Evolutionary conservation across 2,329 filamentous ascomycete species (phyloP), one percentile per base, ranked within the genome.

Genomic region (Fusarium clavum): DNA sequence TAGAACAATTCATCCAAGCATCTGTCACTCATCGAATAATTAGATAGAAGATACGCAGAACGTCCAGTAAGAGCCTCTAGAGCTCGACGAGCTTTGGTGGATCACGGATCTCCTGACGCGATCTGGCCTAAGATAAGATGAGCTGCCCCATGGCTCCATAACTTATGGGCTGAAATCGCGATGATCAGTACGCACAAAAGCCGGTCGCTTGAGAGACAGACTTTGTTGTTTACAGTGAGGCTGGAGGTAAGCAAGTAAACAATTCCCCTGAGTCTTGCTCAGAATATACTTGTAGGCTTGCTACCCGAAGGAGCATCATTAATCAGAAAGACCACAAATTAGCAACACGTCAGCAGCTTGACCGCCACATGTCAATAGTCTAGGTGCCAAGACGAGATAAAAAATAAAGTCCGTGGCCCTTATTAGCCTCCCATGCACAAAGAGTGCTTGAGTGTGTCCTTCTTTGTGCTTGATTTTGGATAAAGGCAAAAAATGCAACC

Each of bases 261-360:
- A 64, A 53, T 14, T 13, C 24, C 24, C 32, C 52, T 41, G 25
- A 11, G 18, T 25, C 25, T 49, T 46, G 16, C 27, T 46, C 20
- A 64, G 30, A 49, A 53, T 53, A 45, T 24, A 34, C 30, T 34
- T 20, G 49, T 48, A 41, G 20, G 41, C 27, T 34, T 20, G 49
- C 58, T 30, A 59, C 59, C 64, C 65, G 68, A 61, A 61, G 34
- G 62, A 56, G 25, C 55, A 55, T 29, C 22, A 49, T 53, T 45
- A 11, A 49, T 25, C 29, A 25, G 40, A 49, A 54, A 63, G 47
- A 56, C 47, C 14, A 47, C 61, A 57, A 51, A 60, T 43, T 52
- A 38, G 62, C 57, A 61, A 60, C 62, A 70, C 64, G 62, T 64
- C 52, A 63, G 70, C 52, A 63, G 70, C 64, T 65, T 47, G 59